Evolutionary conservation across 352 stramenopile genomes (phyloP).

Genomic region (Phytophthora megakarya): DNA sequence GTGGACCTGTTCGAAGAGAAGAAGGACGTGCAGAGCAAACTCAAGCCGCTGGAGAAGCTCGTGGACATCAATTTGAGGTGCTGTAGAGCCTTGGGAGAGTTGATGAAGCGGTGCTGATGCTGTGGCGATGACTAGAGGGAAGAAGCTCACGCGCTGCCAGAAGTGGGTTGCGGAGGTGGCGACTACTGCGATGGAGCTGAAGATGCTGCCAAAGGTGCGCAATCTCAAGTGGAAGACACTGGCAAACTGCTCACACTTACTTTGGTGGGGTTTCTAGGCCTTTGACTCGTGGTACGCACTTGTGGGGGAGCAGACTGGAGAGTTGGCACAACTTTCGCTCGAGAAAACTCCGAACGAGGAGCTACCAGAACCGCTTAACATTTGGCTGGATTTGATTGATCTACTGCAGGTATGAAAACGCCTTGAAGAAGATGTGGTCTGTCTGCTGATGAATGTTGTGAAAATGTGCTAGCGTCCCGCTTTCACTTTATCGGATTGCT

Average conservation of each 20-base stretch:
- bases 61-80: conserved; percentile 72
- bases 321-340: conserved; percentile 45
- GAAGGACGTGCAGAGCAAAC: conserved; percentile 58
- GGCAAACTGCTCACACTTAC: neutral
- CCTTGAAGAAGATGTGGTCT: neutral
- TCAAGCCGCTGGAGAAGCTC: conserved; percentile 77
- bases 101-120: too few species aligned
- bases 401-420: conserved; percentile 65
- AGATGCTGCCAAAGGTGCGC: conserved; percentile 47
- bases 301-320: conserved; percentile 39
- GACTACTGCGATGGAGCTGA: conserved; percentile 52
- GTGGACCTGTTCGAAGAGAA: conserved; percentile 73
- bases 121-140: conserved; percentile 41
- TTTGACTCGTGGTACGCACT: conserved; percentile 82
- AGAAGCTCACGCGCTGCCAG: conserved; percentile 80
- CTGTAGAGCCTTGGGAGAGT: too few species aligned
- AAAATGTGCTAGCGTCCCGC: conserved; percentile 44
- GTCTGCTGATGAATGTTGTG: conserved; percentile 1
- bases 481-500: conserved; percentile 64
- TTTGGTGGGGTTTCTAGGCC: conserved; percentile 42
- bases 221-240: neutral
- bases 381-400: conserved; percentile 81
- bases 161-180: conserved; percentile 82
- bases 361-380: conserved; percentile 49
- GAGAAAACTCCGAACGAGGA: conserved; percentile 68